phyloP scores from a whole-genome alignment of 768 basidiomycete species.

The Mycena haematopus region DNA sequence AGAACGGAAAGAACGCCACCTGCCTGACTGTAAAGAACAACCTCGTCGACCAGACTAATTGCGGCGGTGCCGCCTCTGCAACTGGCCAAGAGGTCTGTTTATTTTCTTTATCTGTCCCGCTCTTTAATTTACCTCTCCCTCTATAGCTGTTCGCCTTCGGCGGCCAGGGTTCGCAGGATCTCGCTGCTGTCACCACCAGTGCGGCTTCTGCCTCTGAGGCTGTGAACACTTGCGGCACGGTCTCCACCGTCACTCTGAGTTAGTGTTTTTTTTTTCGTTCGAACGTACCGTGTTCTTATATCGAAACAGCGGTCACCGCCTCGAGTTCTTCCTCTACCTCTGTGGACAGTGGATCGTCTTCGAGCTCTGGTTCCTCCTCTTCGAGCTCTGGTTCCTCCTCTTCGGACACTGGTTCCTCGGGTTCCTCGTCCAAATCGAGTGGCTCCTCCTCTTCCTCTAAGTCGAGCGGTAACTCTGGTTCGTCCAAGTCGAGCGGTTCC shows the following conservation, averaged over 20 bases:
- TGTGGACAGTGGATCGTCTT: no score
- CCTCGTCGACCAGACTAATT: constrained; percentile 31
- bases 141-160: constrained; percentile 32
- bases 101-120: no score
- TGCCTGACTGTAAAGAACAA: constrained; percentile 28
- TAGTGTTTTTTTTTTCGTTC: not conserved
- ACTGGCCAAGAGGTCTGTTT: constrained; percentile 27
- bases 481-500: not conserved
- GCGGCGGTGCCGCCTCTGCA: constrained; percentile 24
- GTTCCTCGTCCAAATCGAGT: no score
- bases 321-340: not conserved
- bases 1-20: constrained; percentile 26
- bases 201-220: no score
- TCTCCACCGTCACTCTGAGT: not conserved
- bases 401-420: not conserved
- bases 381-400: not conserved
- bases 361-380: not conserved
- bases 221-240: not conserved
- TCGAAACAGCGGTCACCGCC: not conserved
- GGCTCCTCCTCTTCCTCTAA: no score
- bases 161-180: not conserved
- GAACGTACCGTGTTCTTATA: not conserved
- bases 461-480: no score
- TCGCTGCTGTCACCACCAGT: not conserved
- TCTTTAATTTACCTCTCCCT: not conserved